A percentile compares a stretch with the other conserved stretches of the same genome.
phyloP scores from a whole-genome alignment of 164 flowering plant species.

The Cinnamomum chago region DNA sequence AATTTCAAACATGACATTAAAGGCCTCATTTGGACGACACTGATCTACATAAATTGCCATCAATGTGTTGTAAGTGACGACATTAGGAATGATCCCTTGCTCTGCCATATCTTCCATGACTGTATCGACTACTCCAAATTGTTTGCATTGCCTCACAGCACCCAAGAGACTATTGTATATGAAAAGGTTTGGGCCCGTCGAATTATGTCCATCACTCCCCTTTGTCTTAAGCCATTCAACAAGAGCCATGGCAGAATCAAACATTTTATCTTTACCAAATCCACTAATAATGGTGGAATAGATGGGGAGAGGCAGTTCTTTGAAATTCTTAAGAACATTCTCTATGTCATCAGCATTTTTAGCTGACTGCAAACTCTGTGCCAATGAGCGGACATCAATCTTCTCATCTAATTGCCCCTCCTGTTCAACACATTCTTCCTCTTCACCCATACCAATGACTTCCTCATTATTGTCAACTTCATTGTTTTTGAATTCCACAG shows the following conservation, averaged over 20 bases:
- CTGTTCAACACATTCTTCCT: neutral
- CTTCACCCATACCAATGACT: constrained; percentile 11
- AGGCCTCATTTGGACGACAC: constrained; percentile 52
- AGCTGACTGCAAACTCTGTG: constrained; percentile 43
- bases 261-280: constrained; percentile 59
- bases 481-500: constrained; percentile 9
- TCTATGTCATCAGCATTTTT: constrained; percentile 75
- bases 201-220: constrained; percentile 35
- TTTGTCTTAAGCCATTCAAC: constrained; percentile 77
- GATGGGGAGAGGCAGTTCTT: constrained; percentile 66
- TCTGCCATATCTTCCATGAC: constrained; percentile 63
- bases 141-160: constrained; percentile 56
- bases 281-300: constrained; percentile 64
- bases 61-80: constrained; percentile 75
- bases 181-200: constrained; percentile 54
- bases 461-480: constrained; percentile 10
- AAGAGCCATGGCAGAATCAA: constrained; percentile 64
- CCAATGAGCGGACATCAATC: constrained; percentile 70
- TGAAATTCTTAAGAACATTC: constrained; percentile 55
- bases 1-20: constrained; percentile 52
- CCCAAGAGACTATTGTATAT: constrained; percentile 83
- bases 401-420: constrained; percentile 22
- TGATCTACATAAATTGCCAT: constrained; percentile 70
- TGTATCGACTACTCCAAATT: constrained; percentile 36
- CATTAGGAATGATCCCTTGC: constrained; percentile 56